phyloP scores from a whole-genome alignment of 371 early-diverging fungal species.

The Apophysomyces elegans region DNA sequence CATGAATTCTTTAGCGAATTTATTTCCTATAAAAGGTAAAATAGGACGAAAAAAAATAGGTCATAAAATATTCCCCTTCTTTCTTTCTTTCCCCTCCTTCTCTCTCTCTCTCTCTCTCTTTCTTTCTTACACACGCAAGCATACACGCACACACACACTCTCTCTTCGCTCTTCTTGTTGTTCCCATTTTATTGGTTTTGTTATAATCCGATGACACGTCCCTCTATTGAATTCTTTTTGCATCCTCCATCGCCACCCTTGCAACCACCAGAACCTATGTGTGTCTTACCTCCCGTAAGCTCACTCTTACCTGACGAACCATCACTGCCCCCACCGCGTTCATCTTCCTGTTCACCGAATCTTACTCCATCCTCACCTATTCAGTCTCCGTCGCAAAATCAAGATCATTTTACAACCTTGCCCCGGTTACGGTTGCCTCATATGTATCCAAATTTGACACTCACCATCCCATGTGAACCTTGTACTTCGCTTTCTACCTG shows the following conservation, averaged over 20 bases:
- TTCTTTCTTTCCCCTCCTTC: constrained; percentile 15
- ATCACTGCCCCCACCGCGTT: constrained; percentile 13
- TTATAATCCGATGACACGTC: constrained; percentile 11
- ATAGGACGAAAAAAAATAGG: constrained; percentile 17
- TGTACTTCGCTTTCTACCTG: constrained; percentile 14
- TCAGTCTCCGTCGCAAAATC: not conserved
- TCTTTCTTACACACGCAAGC: not conserved
- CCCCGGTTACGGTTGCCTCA: constrained; percentile 16
- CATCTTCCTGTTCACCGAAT: constrained; percentile 15
- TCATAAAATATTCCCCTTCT: constrained; percentile 18
- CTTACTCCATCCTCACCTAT: constrained; percentile 14
- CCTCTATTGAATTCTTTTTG: constrained; percentile 30
- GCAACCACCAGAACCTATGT: constrained; percentile 9
- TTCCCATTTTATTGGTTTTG: not conserved
- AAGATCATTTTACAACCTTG: not conserved
- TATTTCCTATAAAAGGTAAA: constrained; percentile 16
- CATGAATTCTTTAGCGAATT: constrained; percentile 3
- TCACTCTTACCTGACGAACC: constrained; percentile 21
- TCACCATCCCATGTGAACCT: constrained; percentile 19
- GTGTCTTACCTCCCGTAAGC: constrained; percentile 26
- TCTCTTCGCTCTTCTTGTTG: constrained; percentile 5
- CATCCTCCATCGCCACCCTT: constrained; percentile 31
- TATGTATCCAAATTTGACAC: constrained; percentile 14
- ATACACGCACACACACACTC: not conserved
- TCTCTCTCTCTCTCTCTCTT: constrained; percentile 11